Percentiles rank a stretch among this genome's conserved stretches.
Evolutionary conservation across 192 early-diverging fungal species (phyloP).

Genomic region (Dissophora ornata): DNA sequence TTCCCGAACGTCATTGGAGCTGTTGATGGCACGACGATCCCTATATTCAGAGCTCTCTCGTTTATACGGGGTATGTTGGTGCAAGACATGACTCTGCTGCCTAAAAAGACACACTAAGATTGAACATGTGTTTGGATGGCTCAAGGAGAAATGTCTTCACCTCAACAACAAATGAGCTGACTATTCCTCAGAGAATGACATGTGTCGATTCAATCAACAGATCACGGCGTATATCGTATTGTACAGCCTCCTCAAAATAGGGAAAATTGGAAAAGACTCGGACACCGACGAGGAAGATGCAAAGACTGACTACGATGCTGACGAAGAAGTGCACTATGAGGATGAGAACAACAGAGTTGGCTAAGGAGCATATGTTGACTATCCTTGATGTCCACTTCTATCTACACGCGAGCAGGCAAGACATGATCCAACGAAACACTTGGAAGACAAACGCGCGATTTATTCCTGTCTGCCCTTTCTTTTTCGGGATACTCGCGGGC

Average conservation of each 20-base stretch:
- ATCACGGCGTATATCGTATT: constrained; percentile 2
- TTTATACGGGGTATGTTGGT: too few relatives aligned
- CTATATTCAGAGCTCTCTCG: neutral
- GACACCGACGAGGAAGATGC: neutral
- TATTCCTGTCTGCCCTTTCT: too few relatives aligned
- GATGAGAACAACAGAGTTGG: neutral
- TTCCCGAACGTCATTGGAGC: constrained; percentile 22
- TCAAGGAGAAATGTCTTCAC: neutral
- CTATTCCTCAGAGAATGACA: neutral
- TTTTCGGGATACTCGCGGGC: too few relatives aligned
- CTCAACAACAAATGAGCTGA: neutral
- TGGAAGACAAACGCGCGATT: constrained; percentile 10
- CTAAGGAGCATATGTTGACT: neutral
- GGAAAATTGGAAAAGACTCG: neutral
- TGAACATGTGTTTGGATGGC: constrained; percentile 16
- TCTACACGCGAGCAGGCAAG: neutral
- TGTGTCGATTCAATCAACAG: neutral
- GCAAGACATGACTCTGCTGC: neutral
- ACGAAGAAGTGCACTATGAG: too few relatives aligned
- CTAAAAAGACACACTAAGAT: constrained; percentile 11
- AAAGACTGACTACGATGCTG: neutral
- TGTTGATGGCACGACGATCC: constrained; percentile 11
- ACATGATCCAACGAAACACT: constrained; percentile 2
- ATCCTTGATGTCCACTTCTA: neutral
- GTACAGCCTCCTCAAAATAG: neutral